A percentile compares a stretch with the other conserved stretches of the same genome.
Evolutionary conservation across 805 yeast genomes (phyloP).

Genomic region (Wickerhamomyces ciferrii): DNA sequence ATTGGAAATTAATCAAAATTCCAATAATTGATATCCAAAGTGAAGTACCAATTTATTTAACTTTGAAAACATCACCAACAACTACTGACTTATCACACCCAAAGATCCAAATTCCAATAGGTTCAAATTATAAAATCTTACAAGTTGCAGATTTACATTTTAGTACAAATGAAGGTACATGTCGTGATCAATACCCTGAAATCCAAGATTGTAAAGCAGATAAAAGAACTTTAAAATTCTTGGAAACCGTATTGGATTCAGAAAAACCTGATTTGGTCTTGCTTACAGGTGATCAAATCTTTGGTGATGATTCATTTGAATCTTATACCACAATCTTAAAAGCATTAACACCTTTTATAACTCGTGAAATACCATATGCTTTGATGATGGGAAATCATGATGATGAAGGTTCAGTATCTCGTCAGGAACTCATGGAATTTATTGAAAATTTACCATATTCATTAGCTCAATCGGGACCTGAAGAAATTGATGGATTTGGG

Average conservation of each 20-base stretch:
- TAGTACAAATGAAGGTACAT: conserved; percentile 76
- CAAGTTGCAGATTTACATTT: conserved; percentile 93
- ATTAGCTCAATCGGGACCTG: conserved; percentile 57
- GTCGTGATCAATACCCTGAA: conserved; percentile 69
- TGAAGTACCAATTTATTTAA: conserved; percentile 16
- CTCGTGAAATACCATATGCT: conserved; percentile 74
- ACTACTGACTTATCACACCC: no score
- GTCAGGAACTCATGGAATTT: conserved; percentile 57
- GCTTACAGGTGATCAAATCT: conserved; percentile 87
- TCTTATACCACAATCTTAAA: conserved; percentile 79
- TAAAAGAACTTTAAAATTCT: conserved; percentile 46
- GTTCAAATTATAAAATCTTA: conserved; percentile 65
- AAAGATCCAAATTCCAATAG: conserved; percentile 11
- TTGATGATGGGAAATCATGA: conserved; percentile 92
- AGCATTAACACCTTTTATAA: conserved; percentile 64
- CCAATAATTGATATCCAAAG: conserved; percentile 6
- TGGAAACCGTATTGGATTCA: conserved; percentile 56
- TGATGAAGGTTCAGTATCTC: conserved; percentile 69
- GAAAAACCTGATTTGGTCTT: conserved; percentile 86
- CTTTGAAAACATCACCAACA: conserved; percentile 15
- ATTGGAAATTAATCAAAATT: conserved; percentile 42
- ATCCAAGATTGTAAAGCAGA: conserved; percentile 66
- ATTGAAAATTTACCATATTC: conserved; percentile 63
- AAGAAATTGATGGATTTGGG: conserved; percentile 73
- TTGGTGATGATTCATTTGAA: conserved; percentile 77